phyloP scores from a whole-genome alignment of 169 alveolate genomes.

The Ichthyophthirius multifiliis region DNA sequence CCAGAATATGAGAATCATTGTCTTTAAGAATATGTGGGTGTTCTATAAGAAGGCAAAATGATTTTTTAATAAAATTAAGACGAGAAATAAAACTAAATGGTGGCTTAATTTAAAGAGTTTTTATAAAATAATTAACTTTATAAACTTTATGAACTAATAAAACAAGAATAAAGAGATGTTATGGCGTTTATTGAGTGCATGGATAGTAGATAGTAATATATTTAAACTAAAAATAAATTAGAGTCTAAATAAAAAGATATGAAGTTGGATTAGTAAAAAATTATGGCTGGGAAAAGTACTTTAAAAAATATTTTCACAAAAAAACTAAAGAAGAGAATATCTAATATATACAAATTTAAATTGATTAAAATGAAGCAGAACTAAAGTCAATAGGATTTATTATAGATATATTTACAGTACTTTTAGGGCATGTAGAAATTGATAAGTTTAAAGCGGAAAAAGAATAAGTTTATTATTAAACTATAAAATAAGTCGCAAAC shows the following conservation, averaged over 20 bases:
- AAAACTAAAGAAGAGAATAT: constrained; percentile 25
- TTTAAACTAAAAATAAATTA: constrained; percentile 15
- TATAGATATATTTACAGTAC: constrained; percentile 34
- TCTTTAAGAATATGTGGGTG: constrained; percentile 23
- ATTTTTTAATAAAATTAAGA: background rate
- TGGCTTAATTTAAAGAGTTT: background rate
- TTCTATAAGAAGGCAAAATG: constrained; percentile 11
- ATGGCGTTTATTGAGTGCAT: constrained; percentile 38
- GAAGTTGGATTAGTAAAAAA: constrained; percentile 8
- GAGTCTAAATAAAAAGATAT: constrained; percentile 9
- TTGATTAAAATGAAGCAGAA: constrained; percentile 12
- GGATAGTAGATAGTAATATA: background rate
- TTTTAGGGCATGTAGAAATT: constrained; percentile 25
- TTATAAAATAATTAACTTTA: constrained; percentile 12
- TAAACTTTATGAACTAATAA: constrained; percentile 7
- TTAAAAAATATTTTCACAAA: constrained; percentile 9
- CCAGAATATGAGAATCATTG: constrained; percentile 45
- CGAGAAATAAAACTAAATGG: background rate
- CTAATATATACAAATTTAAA: background rate
- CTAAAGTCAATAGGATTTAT: constrained; percentile 5
- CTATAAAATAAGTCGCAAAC: too few relatives aligned
- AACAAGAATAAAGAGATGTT: constrained; percentile 33
- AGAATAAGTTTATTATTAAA: too few relatives aligned
- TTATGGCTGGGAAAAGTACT: constrained; percentile 24
- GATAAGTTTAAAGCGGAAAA: constrained; percentile 34